A percentile compares a stretch with the other conserved stretches of the same genome.
Evolutionary conservation across 116 monocot species (phyloP).

Genomic region (Posidonia oceanica): DNA sequence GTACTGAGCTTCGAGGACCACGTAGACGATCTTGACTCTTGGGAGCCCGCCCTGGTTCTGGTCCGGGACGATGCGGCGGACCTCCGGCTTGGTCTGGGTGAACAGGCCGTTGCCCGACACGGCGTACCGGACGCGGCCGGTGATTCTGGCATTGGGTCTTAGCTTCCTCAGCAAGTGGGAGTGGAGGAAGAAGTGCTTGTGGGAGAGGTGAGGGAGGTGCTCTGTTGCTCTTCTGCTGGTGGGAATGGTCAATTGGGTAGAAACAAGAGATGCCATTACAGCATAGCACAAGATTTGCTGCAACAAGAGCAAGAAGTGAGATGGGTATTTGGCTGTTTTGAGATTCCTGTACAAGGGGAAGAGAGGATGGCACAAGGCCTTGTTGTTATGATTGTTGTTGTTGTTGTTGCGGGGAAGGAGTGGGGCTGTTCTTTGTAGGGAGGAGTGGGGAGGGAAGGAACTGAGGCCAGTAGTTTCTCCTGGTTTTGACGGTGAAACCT

Average conservation of each 20-base stretch:
- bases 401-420: not conserved
- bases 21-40: conserved; percentile 86
- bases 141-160: not conserved
- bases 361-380: not conserved
- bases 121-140: conserved; percentile 23
- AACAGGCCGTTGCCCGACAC: conserved; percentile 59
- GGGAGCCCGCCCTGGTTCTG: conserved; percentile 26
- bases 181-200: conserved; percentile 36
- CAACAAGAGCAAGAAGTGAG: not conserved
- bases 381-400: no score
- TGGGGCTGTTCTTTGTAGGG: not conserved
- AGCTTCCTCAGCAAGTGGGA: conserved; percentile 27
- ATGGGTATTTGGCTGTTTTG: not conserved
- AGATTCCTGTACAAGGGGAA: not conserved
- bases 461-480: conserved; percentile 5
- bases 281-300: not conserved
- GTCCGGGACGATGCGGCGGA: conserved; percentile 84
- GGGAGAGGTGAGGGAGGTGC: conserved; percentile 22
- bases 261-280: conserved; percentile 67
- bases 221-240: conserved; percentile 12
- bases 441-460: not conserved
- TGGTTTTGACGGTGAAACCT: conserved; percentile 6
- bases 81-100: conserved; percentile 91
- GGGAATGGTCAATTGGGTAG: conserved; percentile 44
- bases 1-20: conserved; percentile 98